Evolutionary conservation across 495 filamentous ascomycete species (phyloP).

Genomic region (Lophiotrema nucula): DNA sequence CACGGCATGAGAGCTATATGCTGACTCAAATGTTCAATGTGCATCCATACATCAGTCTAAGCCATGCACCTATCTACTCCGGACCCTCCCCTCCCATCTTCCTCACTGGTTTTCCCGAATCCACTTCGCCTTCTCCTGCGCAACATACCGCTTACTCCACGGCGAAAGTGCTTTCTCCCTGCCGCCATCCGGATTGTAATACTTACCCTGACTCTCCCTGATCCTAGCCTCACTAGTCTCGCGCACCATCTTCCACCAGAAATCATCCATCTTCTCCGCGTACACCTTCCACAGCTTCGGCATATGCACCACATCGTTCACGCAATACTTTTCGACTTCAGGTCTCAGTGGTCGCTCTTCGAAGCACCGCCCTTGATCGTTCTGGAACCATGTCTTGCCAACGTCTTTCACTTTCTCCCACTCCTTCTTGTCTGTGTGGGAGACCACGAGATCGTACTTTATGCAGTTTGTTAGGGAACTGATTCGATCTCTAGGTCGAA

Average conservation of each 20-base stretch:
- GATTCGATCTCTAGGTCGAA: not conserved
- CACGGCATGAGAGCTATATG: too few species aligned
- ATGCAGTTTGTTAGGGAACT: not conserved
- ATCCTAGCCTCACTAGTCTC: not conserved
- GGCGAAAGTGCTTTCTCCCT: not conserved
- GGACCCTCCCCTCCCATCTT: not conserved
- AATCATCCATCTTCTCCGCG: not conserved
- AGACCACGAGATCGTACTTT: not conserved
- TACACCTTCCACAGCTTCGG: not conserved
- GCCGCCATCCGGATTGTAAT: not conserved
- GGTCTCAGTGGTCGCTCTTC: not conserved
- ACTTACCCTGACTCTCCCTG: not conserved
- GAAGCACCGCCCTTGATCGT: too few species aligned
- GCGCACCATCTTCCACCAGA: not conserved
- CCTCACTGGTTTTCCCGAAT: not conserved
- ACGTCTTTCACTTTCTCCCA: not conserved
- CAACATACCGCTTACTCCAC: not conserved
- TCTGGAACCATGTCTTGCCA: not conserved
- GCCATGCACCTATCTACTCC: too few species aligned
- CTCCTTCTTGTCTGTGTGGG: not conserved
- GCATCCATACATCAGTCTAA: too few species aligned
- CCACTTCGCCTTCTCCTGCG: not conserved
- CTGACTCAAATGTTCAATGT: too few species aligned
- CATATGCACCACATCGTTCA: not conserved
- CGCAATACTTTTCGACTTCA: not conserved